Base-by-base conservation (phyloP, 495 filamentous ascomycete genomes). In the Jackrogersella multiformis region DNA sequence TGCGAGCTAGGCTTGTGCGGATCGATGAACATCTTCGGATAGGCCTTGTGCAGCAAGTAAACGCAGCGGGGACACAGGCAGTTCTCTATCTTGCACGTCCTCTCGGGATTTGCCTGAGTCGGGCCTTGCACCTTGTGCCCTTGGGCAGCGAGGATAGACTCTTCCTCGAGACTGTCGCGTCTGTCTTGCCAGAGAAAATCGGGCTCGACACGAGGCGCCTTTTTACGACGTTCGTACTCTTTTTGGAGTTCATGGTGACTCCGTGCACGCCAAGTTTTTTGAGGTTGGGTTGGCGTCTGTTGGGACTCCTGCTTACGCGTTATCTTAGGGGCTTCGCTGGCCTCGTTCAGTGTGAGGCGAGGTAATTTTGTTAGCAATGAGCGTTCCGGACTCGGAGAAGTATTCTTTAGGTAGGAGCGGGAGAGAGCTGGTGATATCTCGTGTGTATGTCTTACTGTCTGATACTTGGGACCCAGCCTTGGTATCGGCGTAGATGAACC, bases 81-180 rank as follows among this genome's bases (percentile, higher is more conserved):
- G 42, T n/a, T n/a, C n/a, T 44, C 42, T 12, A 1, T 0, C 42
- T 24, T n/a, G 13, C 20, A 24, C 2, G 8, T 21, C 2, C 42
- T n/a, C 6, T 12, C 8, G 12, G 42, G 42, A n/a, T 12, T 28
- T 30, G 4, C 12, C n/a, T 18, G 16, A 16, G 30, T 10, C 0
- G 28, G n/a, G 30, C 28, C 5, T 38, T 28, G 5, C 5, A 10
- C 2, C 28, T 64, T 64, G 6, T 36, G 18, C n/a, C 63, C 63
- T 34, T 6, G 52, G 6, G 56, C 56, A 0, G 56, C 55, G 4
- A 60, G 55, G n/a, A 66, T 48, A 5, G 63, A 36, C n/a, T 39
- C 41, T 10, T 60, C 30, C 4, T 66, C 62, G 2, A 58, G 39
- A 10, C 48, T 59, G 38, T 59, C 55, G 2, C 63, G 55, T 4